Conservation (phyloP, 1,284 basidiomycete genomes). For the Amylostereum chailletii region DNA sequence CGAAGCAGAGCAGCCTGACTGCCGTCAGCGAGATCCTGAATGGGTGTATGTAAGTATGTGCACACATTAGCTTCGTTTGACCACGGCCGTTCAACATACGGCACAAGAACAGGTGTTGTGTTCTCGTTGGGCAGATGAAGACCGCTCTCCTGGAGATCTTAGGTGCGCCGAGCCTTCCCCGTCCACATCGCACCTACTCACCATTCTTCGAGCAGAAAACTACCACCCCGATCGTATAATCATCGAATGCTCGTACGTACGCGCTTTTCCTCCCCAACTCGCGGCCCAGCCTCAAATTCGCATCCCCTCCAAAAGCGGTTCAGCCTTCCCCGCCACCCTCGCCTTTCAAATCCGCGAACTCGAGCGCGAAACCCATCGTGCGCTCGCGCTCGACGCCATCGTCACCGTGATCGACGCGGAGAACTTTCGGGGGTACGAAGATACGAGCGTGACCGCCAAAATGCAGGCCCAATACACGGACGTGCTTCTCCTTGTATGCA, state of each 20-base stretch:
- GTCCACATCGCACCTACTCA: background rate
- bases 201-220: slow-evolving; percentile 43
- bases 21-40: slow-evolving; percentile 89
- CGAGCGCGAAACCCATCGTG: slow-evolving; percentile 65
- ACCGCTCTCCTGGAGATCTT: slow-evolving; percentile 80
- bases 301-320: slow-evolving; percentile 45
- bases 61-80: background rate
- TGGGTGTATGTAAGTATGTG: slow-evolving; percentile 70
- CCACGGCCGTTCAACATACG: background rate
- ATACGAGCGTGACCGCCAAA: slow-evolving; percentile 79
- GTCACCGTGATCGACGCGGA: slow-evolving; percentile 85
- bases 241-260: slow-evolving; percentile 80
- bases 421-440: slow-evolving; percentile 86
- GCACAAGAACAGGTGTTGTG: slow-evolving; percentile 60
- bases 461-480: slow-evolving; percentile 95
- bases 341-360: slow-evolving; percentile 88
- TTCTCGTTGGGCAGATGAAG: slow-evolving; percentile 88
- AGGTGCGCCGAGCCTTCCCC: slow-evolving; percentile 32
- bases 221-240: slow-evolving; percentile 82
- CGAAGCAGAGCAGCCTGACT: slow-evolving; percentile 71
- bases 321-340: slow-evolving; percentile 79
- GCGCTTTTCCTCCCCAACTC: background rate
- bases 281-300: background rate
- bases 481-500: slow-evolving; percentile 69
- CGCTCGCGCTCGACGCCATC: slow-evolving; percentile 80